phyloP scores from a whole-genome alignment of 257 asterid species.

The Gardenia jasminoides region DNA sequence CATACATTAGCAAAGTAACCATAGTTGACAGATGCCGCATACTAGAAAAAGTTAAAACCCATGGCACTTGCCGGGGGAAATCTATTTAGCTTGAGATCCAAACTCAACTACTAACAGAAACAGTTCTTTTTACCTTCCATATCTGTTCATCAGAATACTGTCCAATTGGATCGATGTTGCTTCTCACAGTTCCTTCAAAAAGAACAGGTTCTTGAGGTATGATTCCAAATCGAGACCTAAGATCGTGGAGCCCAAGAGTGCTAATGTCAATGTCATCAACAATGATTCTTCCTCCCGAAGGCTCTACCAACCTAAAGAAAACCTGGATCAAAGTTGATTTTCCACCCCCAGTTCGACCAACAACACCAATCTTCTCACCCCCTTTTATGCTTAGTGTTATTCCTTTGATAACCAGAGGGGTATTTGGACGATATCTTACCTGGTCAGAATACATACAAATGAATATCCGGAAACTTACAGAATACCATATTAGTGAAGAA shows the following conservation, averaged over 20 bases:
- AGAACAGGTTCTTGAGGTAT: conserved; percentile 99
- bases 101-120: not conserved
- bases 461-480: not conserved
- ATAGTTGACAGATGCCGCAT: not conserved
- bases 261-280: conserved; percentile 74
- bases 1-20: not conserved
- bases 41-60: not conserved
- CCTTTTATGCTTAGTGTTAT: conserved; percentile 69
- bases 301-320: conserved; percentile 93
- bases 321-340: conserved; percentile 93
- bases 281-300: conserved; percentile 70
- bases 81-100: not conserved
- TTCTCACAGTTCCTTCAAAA: conserved; percentile 92
- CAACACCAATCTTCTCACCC: conserved; percentile 94
- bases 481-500: not conserved
- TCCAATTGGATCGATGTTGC: conserved; percentile 88
- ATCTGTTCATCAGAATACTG: conserved; percentile 82
- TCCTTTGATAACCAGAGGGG: conserved; percentile 85
- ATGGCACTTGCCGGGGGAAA: not conserved
- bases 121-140: conserved; percentile 64
- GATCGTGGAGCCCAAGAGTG: conserved; percentile 84
- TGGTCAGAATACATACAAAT: conserved; percentile 27
- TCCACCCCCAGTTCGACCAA: conserved; percentile 98
- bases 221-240: conserved; percentile 93
- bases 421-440: conserved; percentile 89